Conservation (phyloP, 1,284 basidiomycete genomes). For the Ganoderma lingzhi region DNA sequence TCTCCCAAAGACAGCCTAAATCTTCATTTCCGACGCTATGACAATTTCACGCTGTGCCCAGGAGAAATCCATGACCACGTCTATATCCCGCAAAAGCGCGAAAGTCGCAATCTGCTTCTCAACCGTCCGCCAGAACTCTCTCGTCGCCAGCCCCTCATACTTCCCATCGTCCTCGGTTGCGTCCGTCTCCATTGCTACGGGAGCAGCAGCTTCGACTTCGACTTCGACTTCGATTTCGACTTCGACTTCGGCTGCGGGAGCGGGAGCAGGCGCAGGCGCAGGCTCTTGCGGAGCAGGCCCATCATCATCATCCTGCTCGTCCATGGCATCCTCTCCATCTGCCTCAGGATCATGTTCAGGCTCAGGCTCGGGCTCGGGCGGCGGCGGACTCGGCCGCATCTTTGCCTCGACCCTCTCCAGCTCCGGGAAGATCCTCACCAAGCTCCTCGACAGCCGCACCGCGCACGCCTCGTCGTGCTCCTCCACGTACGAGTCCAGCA, state of each 20-base stretch:
- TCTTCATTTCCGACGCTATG: no score
- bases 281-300: neutral
- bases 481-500: slow-evolving; percentile 18
- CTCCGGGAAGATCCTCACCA: slow-evolving; percentile 19
- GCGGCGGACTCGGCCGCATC: neutral
- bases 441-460: slow-evolving; percentile 8
- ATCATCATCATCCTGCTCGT: neutral
- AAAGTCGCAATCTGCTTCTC: slow-evolving; percentile 24
- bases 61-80: neutral
- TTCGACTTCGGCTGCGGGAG: neutral
- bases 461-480: slow-evolving; percentile 8
- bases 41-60: neutral
- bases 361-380: neutral
- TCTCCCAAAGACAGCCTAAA: no score
- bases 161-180: neutral
- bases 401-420: slow-evolving; percentile 3
- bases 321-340: neutral
- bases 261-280: neutral
- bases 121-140: slow-evolving; percentile 22
- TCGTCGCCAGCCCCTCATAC: slow-evolving; percentile 3
- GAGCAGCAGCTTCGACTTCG: neutral
- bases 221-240: neutral
- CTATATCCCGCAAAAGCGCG: slow-evolving; percentile 5
- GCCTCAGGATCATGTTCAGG: neutral
- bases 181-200: neutral